A percentile compares a stretch with the other conserved stretches of the same genome.
Evolutionary conservation across 176 grass and related monocot species (phyloP).

Genomic region (Typha latifolia): DNA sequence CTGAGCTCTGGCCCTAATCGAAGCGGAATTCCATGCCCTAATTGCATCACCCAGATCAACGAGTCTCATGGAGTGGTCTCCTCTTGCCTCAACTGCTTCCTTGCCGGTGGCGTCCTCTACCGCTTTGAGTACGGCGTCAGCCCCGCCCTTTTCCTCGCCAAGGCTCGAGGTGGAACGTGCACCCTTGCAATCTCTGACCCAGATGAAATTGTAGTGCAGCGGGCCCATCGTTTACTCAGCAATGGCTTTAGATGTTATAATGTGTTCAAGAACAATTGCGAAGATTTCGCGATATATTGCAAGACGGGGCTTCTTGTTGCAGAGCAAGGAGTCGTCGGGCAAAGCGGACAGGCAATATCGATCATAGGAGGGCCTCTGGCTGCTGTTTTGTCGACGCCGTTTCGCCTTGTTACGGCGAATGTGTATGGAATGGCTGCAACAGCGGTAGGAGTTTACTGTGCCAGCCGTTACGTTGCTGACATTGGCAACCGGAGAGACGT

Average conservation of each 20-base stretch:
- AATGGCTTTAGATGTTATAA: slow-evolving; percentile 60
- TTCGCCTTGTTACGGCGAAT: slow-evolving; percentile 19
- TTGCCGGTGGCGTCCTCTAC: slow-evolving; percentile 59
- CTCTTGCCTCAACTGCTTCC: slow-evolving; percentile 84
- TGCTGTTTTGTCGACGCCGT: slow-evolving; percentile 10
- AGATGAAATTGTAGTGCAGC: slow-evolving; percentile 30
- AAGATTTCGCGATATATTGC: slow-evolving; percentile 90
- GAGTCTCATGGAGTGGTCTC: slow-evolving; percentile 40
- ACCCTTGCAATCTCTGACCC: slow-evolving; percentile 55
- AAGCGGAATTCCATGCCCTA: slow-evolving; percentile 6
- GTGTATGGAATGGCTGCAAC: slow-evolving; percentile 22
- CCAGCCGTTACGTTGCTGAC: slow-evolving; percentile 14
- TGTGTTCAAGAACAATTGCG: slow-evolving; percentile 87
- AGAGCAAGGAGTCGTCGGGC: slow-evolving; percentile 35
- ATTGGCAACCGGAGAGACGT: slow-evolving; percentile 13
- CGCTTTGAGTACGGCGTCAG: slow-evolving; percentile 55
- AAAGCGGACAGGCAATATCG: slow-evolving; percentile 58
- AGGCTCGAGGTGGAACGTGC: slow-evolving; percentile 85
- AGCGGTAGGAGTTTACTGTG: slow-evolving; percentile 24
- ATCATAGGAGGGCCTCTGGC: slow-evolving; percentile 18
- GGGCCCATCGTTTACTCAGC: slow-evolving; percentile 48
- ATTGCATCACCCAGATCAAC: not conserved
- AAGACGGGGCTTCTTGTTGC: slow-evolving; percentile 73
- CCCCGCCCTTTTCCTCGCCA: slow-evolving; percentile 57
- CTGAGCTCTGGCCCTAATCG: slow-evolving; percentile 43